Base-by-base conservation (phyloP, 768 basidiomycete genomes). In the Russula virescens region DNA sequence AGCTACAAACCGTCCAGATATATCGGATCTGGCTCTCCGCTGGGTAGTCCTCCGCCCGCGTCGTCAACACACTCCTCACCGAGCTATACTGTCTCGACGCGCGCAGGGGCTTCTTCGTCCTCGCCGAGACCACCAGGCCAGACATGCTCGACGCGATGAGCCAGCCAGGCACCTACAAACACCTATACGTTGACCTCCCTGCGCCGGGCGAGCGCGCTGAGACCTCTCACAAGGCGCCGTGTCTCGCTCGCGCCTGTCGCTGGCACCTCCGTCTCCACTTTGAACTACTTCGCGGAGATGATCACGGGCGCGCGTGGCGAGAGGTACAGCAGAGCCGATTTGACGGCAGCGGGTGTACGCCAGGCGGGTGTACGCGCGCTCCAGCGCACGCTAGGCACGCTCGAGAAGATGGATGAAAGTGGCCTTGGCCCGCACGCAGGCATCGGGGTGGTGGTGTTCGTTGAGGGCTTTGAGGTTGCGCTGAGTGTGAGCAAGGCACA, bases 1-100 rank as follows among this genome's bases (percentile, higher is more conserved):
- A 7, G 96, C 97, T 2, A 98, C 96, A 0, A 99, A 99, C 73
- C 81, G 96, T 28, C 94, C 94, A 1, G 97, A 98, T 71, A 89
- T 95, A 6, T 80, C 98, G 8, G 97, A 99, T 73, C 85, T 94
- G 0, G 97, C 97, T 0, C 79, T 99, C 19, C 84, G 96, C 38
- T 81, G 95, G 59, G 96, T 95, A n/a, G n/a, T n/a, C n/a, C n/a
- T n/a, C n/a, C n/a, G n/a, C n/a, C n/a, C n/a, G n/a, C n/a, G n/a
- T n/a, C n/a, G n/a, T n/a, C n/a, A n/a, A n/a, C n/a, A n/a, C n/a
- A n/a, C n/a, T n/a, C n/a, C n/a, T n/a, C n/a, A n/a, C n/a, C n/a
- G n/a, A n/a, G n/a, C n/a, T n/a, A n/a, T n/a, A n/a, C n/a, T n/a
- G n/a, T n/a, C n/a, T n/a, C n/a, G n/a, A n/a, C n/a, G n/a, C n/a